A percentile compares a stretch with the other conserved stretches of the same genome.
Evolutionary conservation across 1,284 basidiomycete species (phyloP).

Genomic region (Grifola frondosa): DNA sequence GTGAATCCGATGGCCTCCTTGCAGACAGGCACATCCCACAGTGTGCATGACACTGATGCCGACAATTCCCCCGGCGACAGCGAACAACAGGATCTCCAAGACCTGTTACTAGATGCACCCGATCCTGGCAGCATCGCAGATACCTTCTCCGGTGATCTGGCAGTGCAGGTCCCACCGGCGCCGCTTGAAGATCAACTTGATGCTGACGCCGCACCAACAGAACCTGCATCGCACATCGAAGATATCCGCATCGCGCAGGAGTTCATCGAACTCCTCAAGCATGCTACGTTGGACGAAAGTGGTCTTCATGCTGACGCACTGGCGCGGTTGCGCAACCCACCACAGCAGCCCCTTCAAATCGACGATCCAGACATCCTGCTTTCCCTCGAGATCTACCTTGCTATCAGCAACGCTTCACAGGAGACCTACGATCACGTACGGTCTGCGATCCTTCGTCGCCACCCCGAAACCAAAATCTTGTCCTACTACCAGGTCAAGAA

Average conservation of each 20-base stretch:
- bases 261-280: constrained; percentile 16
- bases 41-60: no score
- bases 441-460: constrained; percentile 8
- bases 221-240: constrained; percentile 4
- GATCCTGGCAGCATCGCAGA: no score
- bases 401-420: constrained; percentile 20
- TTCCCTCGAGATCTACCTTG: constrained; percentile 21
- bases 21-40: no score
- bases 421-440: constrained; percentile 23
- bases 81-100: no score
- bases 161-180: no score
- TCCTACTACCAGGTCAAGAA: constrained; percentile 25
- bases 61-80: no score
- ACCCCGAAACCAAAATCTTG: constrained; percentile 21
- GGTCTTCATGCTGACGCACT: constrained; percentile 21
- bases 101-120: no score
- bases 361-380: not conserved
- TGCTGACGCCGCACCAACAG: no score
- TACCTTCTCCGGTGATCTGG: no score
- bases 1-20: no score
- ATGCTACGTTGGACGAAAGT: constrained; percentile 22
- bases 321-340: constrained; percentile 29
- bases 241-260: constrained; percentile 8
- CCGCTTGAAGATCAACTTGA: no score
- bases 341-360: constrained; percentile 12